Evolutionary conservation across 352 stramenopile species (phyloP).

Genomic region (Phytopythium aichiense): DNA sequence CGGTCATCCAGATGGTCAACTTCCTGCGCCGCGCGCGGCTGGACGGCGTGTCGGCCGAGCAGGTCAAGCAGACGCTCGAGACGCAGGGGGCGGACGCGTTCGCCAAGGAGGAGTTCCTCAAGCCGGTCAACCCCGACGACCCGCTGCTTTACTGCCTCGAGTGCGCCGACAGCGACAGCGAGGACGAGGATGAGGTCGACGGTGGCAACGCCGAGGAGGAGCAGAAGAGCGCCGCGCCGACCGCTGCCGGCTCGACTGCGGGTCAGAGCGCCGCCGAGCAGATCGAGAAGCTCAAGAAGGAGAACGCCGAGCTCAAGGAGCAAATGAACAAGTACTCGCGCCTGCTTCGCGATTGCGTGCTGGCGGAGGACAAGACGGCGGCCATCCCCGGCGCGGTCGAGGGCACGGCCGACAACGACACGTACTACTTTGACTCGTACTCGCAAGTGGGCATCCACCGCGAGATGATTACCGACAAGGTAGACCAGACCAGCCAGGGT

Average conservation of each 20-base stretch:
- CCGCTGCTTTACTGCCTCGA: slow-evolving; percentile 82
- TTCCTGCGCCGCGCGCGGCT: slow-evolving; percentile 53
- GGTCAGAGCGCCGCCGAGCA: slow-evolving; percentile 15
- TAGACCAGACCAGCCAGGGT: neutral
- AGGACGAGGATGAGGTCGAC: slow-evolving; percentile 40
- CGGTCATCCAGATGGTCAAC: slow-evolving; percentile 76
- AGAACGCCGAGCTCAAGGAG: slow-evolving; percentile 74
- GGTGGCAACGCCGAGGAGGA: slow-evolving; percentile 36
- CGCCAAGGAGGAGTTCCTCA: slow-evolving; percentile 66
- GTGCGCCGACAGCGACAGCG: slow-evolving; percentile 50
- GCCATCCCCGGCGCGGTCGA: slow-evolving; percentile 25
- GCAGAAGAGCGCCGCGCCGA: slow-evolving; percentile 24
- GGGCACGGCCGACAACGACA: slow-evolving; percentile 65
- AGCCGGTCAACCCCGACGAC: slow-evolving; percentile 72
- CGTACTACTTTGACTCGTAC: slow-evolving; percentile 99
- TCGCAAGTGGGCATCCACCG: slow-evolving; percentile 98
- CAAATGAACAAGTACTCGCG: slow-evolving; percentile 73
- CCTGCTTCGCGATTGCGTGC: slow-evolving; percentile 64
- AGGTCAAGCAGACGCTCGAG: slow-evolving; percentile 43
- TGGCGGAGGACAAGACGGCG: slow-evolving; percentile 39
- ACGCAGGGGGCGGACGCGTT: slow-evolving; percentile 45
- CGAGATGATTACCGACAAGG: slow-evolving; percentile 87
- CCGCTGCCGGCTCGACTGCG: neutral
- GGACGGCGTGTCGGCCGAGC: slow-evolving; percentile 26
- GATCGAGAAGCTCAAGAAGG: slow-evolving; percentile 42